Evolutionary conservation across 2,329 filamentous ascomycete species (phyloP), one percentile per base, ranked within the genome.

Genomic region (Leptographium wingfieldii): DNA sequence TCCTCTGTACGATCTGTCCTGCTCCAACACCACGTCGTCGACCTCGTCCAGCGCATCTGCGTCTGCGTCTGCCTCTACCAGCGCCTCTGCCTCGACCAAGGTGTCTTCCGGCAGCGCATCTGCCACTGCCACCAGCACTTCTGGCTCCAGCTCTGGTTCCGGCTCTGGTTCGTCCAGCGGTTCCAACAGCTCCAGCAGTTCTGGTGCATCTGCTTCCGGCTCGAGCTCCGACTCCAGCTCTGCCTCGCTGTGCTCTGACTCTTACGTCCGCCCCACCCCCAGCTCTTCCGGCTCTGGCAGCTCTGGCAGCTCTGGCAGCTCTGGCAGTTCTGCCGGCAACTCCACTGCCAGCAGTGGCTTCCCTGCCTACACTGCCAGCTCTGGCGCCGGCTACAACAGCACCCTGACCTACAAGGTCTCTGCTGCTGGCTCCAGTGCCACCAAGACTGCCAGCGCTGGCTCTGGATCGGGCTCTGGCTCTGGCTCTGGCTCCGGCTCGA

Each of bases 1-100:
- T 55, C 83, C 85, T 29, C 73, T 86, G 40, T 87, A 79, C 69
- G 81, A 87, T 68, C 79, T 88, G 59, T 80, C 79, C 53, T 88
- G 84, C 75, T 70, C 71, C 59, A 68, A 73, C 60, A 70, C 68
- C 61, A 63, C 67, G 43, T 61, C 68, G 11, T 66, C 48, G 56
- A 62, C 62, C 25, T 57, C 55, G 29, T 58, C 61, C 5, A 35
- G 33, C 33, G 38, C 46, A 31, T 35, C 66, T 27, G 46, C 43
- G 14, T 57, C 56, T 33, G 29, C 14, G 5, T 10, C 57, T 7
- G 19, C 46, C 29, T 46, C 66, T 29, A 40, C n/a, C 46, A 49
- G 46, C 46, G 11, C 46, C 0, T 16, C 49, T 2, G 19, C 43
- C 16, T 38, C 52, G 16, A 31, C 31, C 10, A 55, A 27, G 27